Percentiles rank a stretch among this genome's conserved stretches.
Conservation (phyloP, 768 basidiomycete species). For the Mycena maculata region DNA sequence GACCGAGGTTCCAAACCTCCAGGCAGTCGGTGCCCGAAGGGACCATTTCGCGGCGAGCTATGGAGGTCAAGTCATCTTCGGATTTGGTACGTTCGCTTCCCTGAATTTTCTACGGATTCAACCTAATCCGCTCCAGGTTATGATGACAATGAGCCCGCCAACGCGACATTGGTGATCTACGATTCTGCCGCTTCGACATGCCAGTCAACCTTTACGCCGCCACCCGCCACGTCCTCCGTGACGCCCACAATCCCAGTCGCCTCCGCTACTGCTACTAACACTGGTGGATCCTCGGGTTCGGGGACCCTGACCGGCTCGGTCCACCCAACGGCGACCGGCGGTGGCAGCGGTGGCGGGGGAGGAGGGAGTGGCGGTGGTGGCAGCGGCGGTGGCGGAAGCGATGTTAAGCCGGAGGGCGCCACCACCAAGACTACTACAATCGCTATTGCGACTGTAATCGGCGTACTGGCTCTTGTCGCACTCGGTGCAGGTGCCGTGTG, state of each 20-base stretch:
- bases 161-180: conserved; percentile 67
- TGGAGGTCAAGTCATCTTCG: conserved; percentile 76
- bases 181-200: conserved; percentile 56
- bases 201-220: conserved; percentile 55
- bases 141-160: conserved; percentile 60
- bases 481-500: conserved; percentile 59
- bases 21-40: conserved; percentile 69
- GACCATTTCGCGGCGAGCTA: conserved; percentile 80
- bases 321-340: conserved; percentile 33
- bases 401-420: conserved; percentile 19
- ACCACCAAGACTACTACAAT: conserved; percentile 56
- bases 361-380: conserved; percentile 20
- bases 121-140: conserved; percentile 53
- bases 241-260: conserved; percentile 45
- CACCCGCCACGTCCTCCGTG: conserved; percentile 41
- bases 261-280: conserved; percentile 43
- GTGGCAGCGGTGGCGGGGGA: conserved; percentile 21
- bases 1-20: conserved; percentile 61
- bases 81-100: conserved; percentile 69
- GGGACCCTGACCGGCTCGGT: conserved; percentile 24
- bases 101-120: background rate
- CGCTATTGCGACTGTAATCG: conserved; percentile 72
- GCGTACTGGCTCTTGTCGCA: conserved; percentile 66
- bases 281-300: conserved; percentile 18
- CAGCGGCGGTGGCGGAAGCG: conserved; percentile 30